These are phyloP conservation scores for Aspergillus melleus DNA, from an alignment of 2,329 filamentous ascomycete species.

Conservation along the genomic window DNA sequence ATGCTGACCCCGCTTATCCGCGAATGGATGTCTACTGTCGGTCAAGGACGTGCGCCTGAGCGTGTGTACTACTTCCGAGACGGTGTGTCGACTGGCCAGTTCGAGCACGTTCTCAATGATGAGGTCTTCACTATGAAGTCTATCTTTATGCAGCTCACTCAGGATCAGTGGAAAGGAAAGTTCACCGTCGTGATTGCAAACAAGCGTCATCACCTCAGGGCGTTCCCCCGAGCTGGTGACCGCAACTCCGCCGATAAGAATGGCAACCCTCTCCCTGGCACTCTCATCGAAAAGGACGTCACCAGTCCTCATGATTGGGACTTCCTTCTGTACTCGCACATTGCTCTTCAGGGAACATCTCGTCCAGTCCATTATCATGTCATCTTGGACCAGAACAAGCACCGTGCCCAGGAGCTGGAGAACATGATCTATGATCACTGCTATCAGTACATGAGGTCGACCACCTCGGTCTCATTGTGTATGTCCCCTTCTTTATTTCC, in stretches of 20 bases:
- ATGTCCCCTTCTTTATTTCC: conserved; percentile 17
- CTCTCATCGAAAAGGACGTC: conserved; percentile 82
- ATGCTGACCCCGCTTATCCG: conserved; percentile 66
- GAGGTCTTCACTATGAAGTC: conserved; percentile 73
- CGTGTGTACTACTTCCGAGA: conserved; percentile 92
- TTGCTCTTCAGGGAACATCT: conserved; percentile 90
- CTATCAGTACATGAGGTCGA: conserved; percentile 89
- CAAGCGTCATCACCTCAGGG: conserved; percentile 91
- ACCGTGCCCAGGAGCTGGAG: conserved; percentile 69
- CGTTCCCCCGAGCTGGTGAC: conserved; percentile 70
- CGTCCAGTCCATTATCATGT: conserved; percentile 92
- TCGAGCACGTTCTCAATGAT: conserved; percentile 72
- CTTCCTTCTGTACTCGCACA: conserved; percentile 72
- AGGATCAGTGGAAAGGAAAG: conserved; percentile 54
- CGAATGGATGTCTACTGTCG: conserved; percentile 62
- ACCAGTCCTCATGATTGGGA: conserved; percentile 90
- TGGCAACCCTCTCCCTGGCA: conserved; percentile 80
- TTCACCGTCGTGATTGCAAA: conserved; percentile 86
- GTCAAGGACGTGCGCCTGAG: conserved; percentile 58
- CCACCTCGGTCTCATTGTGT: conserved; percentile 82
- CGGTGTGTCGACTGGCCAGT: conserved; percentile 86
- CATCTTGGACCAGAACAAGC: conserved; percentile 74
- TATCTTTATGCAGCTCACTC: conserved; percentile 48
- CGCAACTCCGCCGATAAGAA: conserved; percentile 65
- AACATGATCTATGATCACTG: conserved; percentile 92